These are phyloP conservation scores for Termitomyces sp. DNA, from an alignment of 768 basidiomycete species.

Conservation along the genomic window DNA sequence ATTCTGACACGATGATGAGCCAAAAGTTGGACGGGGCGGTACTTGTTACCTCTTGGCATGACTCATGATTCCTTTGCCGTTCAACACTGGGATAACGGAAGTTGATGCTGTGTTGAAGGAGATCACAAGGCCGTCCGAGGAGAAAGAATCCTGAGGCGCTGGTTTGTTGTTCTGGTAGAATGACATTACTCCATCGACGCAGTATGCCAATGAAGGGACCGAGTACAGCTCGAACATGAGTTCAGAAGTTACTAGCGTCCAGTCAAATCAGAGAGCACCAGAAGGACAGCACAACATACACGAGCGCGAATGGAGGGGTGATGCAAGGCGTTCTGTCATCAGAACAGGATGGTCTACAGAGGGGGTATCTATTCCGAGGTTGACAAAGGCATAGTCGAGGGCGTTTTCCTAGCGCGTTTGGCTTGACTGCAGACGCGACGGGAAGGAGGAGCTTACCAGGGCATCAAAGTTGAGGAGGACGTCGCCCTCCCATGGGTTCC, in stretches of 20 bases:
- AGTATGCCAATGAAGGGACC: slow-evolving; percentile 82
- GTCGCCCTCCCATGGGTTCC: slow-evolving; percentile 92
- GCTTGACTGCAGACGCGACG: background rate
- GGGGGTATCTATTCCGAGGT: slow-evolving; percentile 75
- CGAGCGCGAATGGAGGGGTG: slow-evolving; percentile 83
- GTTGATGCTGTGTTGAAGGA: slow-evolving; percentile 93
- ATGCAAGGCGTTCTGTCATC: slow-evolving; percentile 89
- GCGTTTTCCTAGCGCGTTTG: slow-evolving; percentile 72
- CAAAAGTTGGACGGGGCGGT: background rate
- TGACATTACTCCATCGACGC: slow-evolving; percentile 87
- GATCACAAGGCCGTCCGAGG: slow-evolving; percentile 75
- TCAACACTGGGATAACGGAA: slow-evolving; percentile 81
- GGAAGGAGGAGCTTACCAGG: slow-evolving; percentile 55
- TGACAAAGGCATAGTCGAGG: slow-evolving; percentile 86
- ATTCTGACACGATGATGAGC: slow-evolving; percentile 45
- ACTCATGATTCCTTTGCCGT: slow-evolving; percentile 78
- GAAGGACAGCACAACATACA: slow-evolving; percentile 41
- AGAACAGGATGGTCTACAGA: slow-evolving; percentile 82
- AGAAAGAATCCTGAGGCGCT: slow-evolving; percentile 27
- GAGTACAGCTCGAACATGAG: slow-evolving; percentile 93
- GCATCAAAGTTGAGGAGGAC: slow-evolving; percentile 89
- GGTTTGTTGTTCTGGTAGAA: slow-evolving; percentile 74
- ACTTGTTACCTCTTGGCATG: slow-evolving; percentile 71
- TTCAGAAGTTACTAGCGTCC: slow-evolving; percentile 78
- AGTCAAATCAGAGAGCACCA: background rate